Evolutionary conservation across 306 rosid species (phyloP).

Genomic region (Malus sylvestris): DNA sequence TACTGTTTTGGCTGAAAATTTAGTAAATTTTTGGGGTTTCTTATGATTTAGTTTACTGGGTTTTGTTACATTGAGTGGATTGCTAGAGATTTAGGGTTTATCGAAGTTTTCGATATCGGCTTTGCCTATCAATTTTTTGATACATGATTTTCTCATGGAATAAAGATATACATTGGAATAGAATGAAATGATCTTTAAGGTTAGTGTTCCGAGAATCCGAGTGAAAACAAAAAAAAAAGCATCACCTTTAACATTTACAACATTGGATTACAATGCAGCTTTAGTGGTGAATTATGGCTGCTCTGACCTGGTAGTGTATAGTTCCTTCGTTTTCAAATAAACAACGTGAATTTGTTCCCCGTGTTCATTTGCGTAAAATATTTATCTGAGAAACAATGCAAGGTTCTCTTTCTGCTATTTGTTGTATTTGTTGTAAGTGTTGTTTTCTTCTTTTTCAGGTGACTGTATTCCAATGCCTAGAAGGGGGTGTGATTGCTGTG

Average conservation of each 20-base stretch:
- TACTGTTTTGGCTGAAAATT: not conserved
- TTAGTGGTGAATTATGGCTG: not conserved
- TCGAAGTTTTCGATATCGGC: not conserved
- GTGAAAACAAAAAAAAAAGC: not conserved
- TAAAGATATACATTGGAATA: not conserved
- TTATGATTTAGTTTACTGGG: not conserved
- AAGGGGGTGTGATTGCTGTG: conserved; percentile 80
- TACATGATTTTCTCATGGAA: not conserved
- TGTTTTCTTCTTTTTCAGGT: conserved; percentile 35
- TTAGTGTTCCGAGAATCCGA: not conserved
- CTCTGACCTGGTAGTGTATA: not conserved
- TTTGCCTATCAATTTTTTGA: not conserved
- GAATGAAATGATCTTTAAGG: not conserved
- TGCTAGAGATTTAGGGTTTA: not conserved
- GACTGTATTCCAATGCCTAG: conserved; percentile 68
- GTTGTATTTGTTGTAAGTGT: not conserved
- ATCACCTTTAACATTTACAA: not conserved
- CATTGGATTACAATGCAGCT: not conserved
- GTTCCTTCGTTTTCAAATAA: not conserved
- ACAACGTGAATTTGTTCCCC: not conserved
- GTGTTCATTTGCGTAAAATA: not conserved
- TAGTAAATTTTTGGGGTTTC: not conserved
- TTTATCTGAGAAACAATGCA: not conserved
- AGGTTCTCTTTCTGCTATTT: not conserved
- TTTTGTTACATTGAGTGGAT: not conserved